These are phyloP conservation scores for Lepidopterella palustris DNA, from an alignment of 495 filamentous ascomycete genomes.

Conservation along the genomic window DNA sequence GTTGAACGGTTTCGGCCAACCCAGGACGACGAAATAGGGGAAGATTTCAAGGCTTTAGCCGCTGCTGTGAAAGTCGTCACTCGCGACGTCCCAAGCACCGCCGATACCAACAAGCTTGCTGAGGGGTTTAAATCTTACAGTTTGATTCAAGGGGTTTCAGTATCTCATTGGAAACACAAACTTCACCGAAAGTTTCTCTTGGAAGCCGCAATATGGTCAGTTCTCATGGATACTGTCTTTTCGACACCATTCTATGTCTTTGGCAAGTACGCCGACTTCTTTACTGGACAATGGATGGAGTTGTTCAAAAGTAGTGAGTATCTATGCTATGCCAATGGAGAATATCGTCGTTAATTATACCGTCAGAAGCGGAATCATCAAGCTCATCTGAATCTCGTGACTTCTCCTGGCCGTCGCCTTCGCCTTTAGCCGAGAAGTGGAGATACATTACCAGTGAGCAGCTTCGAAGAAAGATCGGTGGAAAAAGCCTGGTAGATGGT, in stretches of 20 bases:
- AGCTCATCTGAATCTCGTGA: not conserved
- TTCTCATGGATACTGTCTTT: constrained; percentile 10
- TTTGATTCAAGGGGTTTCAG: not conserved
- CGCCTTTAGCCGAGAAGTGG: not conserved
- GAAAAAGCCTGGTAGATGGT: not conserved
- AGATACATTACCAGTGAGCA: not conserved
- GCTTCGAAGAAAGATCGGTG: not conserved
- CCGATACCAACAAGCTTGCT: not conserved
- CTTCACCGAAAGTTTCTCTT: constrained; percentile 1
- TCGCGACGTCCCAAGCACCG: not conserved
- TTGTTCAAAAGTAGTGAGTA: not conserved
- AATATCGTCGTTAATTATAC: not conserved
- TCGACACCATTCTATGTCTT: constrained; percentile 7
- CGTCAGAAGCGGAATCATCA: not conserved
- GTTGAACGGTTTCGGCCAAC: not conserved
- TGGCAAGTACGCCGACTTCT: not conserved
- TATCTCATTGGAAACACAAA: not conserved
- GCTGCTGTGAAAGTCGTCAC: constrained; percentile 9
- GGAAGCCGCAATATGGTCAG: constrained; percentile 14
- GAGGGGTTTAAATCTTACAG: not conserved
- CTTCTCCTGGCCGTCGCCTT: not conserved
- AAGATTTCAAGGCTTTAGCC: constrained; percentile 1
- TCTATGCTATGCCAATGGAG: not conserved
- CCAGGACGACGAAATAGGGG: constrained; percentile 4
- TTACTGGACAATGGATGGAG: not conserved